Conservation (phyloP, 768 basidiomycete species). For the Tremella yokohamensis region DNA sequence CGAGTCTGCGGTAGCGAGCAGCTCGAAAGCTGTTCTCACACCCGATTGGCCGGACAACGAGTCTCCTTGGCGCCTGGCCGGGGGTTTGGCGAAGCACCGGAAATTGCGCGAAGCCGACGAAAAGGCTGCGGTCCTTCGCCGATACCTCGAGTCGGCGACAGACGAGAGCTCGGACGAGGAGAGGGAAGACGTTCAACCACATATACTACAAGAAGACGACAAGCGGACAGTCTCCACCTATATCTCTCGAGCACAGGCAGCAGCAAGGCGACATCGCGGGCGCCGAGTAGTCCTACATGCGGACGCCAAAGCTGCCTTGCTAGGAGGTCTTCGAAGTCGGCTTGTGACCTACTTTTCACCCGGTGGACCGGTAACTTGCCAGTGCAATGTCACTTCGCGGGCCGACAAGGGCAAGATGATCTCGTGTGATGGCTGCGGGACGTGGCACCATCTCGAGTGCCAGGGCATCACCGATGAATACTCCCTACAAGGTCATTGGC, state of each 20-base stretch:
- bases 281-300: slow-evolving; percentile 10
- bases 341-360: slow-evolving; percentile 18
- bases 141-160: slow-evolving; percentile 36
- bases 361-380: slow-evolving; percentile 30
- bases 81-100: slow-evolving; percentile 25
- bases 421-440: slow-evolving; percentile 34
- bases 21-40: slow-evolving; percentile 19
- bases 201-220: slow-evolving; percentile 12
- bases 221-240: slow-evolving; percentile 2
- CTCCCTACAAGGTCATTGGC: slow-evolving; percentile 32
- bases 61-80: slow-evolving; percentile 38
- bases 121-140: slow-evolving; percentile 23
- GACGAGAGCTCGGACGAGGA: slow-evolving; percentile 41
- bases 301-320: slow-evolving; percentile 34
- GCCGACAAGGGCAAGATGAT: slow-evolving; percentile 33
- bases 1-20: slow-evolving; percentile 21
- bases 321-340: slow-evolving; percentile 29
- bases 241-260: neutral
- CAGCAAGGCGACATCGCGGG: slow-evolving; percentile 7
- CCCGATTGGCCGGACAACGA: slow-evolving; percentile 40
- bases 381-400: slow-evolving; percentile 25
- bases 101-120: slow-evolving; percentile 26
- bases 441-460: slow-evolving; percentile 43
- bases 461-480: slow-evolving; percentile 34
- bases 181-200: neutral